Base-by-base conservation (phyloP, 768 basidiomycete species). In the Chalciporus piperatus region DNA sequence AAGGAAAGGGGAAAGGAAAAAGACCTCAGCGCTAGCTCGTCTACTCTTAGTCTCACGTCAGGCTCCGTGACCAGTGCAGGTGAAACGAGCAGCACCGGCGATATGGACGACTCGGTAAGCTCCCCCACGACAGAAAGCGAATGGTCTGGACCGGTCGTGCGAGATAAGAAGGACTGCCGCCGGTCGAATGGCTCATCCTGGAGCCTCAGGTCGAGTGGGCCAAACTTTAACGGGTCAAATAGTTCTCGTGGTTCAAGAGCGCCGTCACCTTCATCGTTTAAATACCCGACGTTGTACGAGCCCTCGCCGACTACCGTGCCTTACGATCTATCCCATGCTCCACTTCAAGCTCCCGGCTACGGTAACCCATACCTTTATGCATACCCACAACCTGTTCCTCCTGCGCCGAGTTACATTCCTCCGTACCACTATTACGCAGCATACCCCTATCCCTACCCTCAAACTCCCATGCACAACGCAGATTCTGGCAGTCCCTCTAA, bases 101-200 rank as follows among this genome's bases (percentile, higher is more conserved):
- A 88, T 60, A 67, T 78, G 9, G 87, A 89, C 50, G 89, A 89
- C 53, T 76, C 80, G 14, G 76, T 74, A 22, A 85, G 85, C 61
- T 87, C 85, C 7, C 85, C 85, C 30, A 78, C 86, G 6, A 89
- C 87, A 16, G 89, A 92, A 69, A 89, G 87, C 66, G 89, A 91
- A 68, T 89, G 86, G 81, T 89, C 89, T 9, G 80, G 74, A 3
- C 76, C 80, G 6, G 72, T 73, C 45, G 67, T 73, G 35, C 75
- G 81, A 38, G 84, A 87, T 56, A 82, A 77, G 63, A 80, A 76
- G 60, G 81, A 81, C 49, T 67, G 69, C 39, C 74, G 76, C 45
- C 77, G 76, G 51, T 80, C 80, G 14, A 75, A 78, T 32, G 75
- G 79, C 16, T 83, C 84, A 1, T 82, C 80, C 8, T 79, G 84